Base-by-base conservation (phyloP, 768 basidiomycete genomes). In the Pleurotus ostreatus region DNA sequence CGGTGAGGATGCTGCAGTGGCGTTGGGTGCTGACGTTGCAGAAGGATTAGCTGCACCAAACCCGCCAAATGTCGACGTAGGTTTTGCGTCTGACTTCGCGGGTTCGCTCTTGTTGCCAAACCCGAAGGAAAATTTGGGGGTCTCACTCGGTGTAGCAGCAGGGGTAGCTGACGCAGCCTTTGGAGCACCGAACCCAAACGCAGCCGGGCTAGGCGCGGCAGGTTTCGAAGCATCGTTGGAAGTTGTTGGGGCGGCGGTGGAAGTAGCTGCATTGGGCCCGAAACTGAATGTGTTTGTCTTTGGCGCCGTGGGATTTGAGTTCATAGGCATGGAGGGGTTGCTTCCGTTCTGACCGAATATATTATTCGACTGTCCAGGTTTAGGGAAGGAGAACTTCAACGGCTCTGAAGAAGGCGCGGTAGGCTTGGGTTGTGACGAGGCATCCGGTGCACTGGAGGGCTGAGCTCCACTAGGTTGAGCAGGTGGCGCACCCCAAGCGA, bases 101-200 rank as follows among this genome's bases (percentile, higher is more conserved):
- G 25, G 39, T n/a, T 18, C 34, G 49, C 23, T 34, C 15, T 34
- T 22, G 7, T 20, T 34, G 23, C 16, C 34, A 25, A 47, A 49
- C 39, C 57, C 57, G 25, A 59, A 56, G 9, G 18, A 39, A 18
- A 53, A 53, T 16, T 49, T 26, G n/a, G 48, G 26, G 7, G n/a
- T 16, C 16, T 30, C 30, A 6, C 20, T 22, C 12, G 39, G 9
- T 12, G 16, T 18, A 15, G 51, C n/a, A 20, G 37, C 12, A n/a
- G 39, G 11, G n/a, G 60, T 61, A 44, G 64, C 57, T 7, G 61
- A 43, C 1, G 57, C 12, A 0, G 66, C 43, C 12, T 39, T 53
- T 4, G 48, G 61, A 16, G 55, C 12, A 25, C 25, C 37, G 40
- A 58, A 59, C 16, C 64, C 61, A 49, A 63, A 68, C 30, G 56